Conservation (phyloP, 179 eudicot genomes). For the Monotropa hypopitys region DNA sequence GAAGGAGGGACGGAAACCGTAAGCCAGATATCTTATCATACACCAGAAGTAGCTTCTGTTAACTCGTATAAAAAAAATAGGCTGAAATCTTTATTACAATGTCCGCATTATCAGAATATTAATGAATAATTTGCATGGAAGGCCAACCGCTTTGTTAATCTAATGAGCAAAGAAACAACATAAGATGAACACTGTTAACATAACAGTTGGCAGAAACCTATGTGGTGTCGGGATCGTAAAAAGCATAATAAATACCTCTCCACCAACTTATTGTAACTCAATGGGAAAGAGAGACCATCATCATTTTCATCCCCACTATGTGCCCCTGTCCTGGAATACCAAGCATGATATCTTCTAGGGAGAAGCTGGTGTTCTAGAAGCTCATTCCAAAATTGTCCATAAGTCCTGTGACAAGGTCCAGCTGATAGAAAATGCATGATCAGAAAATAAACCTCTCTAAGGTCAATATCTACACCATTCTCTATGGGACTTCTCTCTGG, state of each 20-base stretch:
- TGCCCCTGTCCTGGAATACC: slow-evolving; percentile 65
- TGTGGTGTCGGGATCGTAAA: neutral
- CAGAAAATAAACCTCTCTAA: slow-evolving; percentile 77
- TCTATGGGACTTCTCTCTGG: slow-evolving; percentile 25
- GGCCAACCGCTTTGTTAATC: neutral
- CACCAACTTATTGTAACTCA: slow-evolving; percentile 42
- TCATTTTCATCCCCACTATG: slow-evolving; percentile 40
- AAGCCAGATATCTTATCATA: neutral
- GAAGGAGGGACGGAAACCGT: neutral
- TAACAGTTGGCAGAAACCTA: neutral
- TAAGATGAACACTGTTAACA: neutral
- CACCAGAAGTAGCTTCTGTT: neutral
- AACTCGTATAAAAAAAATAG: neutral
- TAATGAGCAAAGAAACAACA: neutral
- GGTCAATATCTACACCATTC: slow-evolving; percentile 67
- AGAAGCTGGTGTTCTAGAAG: slow-evolving; percentile 72
- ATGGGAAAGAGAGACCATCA: slow-evolving; percentile 67
- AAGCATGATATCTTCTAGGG: slow-evolving; percentile 95
- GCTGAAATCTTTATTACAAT: neutral
- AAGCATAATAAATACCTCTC: slow-evolving; percentile 37
- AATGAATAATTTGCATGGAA: neutral
- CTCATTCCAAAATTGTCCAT: slow-evolving; percentile 49
- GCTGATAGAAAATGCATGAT: slow-evolving; percentile 74
- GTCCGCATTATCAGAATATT: neutral
- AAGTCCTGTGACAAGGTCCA: slow-evolving; percentile 78